A percentile compares a stretch with the other conserved stretches of the same genome.
phyloP scores from a whole-genome alignment of 352 stramenopile species.

The Phytophthora syringae region DNA sequence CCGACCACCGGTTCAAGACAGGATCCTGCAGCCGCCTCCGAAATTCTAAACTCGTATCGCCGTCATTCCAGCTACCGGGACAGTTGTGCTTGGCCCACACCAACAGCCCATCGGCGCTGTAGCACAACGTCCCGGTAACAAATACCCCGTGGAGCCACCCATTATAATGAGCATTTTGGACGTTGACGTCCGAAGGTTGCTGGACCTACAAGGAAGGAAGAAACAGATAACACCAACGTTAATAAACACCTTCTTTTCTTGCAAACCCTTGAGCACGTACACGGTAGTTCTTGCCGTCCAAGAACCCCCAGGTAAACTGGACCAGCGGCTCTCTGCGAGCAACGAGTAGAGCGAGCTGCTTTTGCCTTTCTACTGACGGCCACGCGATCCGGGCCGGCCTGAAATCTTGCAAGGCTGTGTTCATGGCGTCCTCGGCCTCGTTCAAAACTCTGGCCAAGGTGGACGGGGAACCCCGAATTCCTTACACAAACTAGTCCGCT shows the following conservation, averaged over 20 bases:
- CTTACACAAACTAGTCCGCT: neutral
- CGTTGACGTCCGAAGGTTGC: neutral
- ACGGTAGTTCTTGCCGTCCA: neutral
- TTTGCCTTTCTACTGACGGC: neutral
- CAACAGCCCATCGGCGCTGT: slow-evolving; percentile 12
- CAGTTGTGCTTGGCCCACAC: slow-evolving; percentile 23
- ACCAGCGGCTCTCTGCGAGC: neutral
- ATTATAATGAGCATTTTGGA: slow-evolving; percentile 15
- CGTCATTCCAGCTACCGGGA: slow-evolving; percentile 24
- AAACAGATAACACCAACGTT: neutral
- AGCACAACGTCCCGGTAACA: slow-evolving; percentile 20
- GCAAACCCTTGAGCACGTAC: neutral
- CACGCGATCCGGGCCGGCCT: neutral
- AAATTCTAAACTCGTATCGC: slow-evolving; percentile 4
- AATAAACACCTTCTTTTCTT: neutral
- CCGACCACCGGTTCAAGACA: neutral
- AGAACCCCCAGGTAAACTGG: neutral
- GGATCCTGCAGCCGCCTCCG: neutral
- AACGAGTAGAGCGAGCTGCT: neutral
- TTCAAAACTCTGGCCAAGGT: neutral
- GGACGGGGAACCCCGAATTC: neutral
- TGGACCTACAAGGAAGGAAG: neutral
- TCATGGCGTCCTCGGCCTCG: neutral
- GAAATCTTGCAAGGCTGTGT: neutral
- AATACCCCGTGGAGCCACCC: slow-evolving; percentile 2